A percentile compares a stretch with the other conserved stretches of the same genome.
These are phyloP conservation scores for Bretschneidera sinensis DNA, from an alignment of 345 rosid genomes.

Conservation along the genomic window DNA sequence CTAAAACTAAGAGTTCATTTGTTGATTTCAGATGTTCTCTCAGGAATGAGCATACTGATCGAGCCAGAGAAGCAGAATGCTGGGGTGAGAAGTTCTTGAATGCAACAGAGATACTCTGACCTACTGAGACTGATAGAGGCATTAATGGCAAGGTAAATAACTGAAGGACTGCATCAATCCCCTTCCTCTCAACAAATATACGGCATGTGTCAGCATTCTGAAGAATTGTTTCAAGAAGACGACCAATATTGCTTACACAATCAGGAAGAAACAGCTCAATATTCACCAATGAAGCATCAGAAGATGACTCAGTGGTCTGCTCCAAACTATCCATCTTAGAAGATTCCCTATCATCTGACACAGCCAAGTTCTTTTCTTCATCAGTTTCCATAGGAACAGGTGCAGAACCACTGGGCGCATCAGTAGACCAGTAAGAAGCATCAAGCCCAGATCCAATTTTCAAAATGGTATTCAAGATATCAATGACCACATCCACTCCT, in stretches of 20 bases:
- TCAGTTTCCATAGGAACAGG: constrained; percentile 94
- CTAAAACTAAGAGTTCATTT: constrained; percentile 45
- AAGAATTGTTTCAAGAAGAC: constrained; percentile 89
- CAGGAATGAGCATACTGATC: constrained; percentile 72
- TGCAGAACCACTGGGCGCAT: constrained; percentile 35
- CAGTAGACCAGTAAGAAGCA: constrained; percentile 37
- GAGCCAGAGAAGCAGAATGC: constrained; percentile 79
- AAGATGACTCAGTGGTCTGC: constrained; percentile 43
- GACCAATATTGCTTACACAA: constrained; percentile 72
- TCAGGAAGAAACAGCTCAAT: constrained; percentile 76
- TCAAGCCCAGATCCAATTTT: constrained; percentile 67
- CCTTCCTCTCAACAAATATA: constrained; percentile 90
- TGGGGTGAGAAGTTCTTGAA: constrained; percentile 93
- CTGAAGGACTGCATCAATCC: constrained; percentile 78
- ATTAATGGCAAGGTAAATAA: constrained; percentile 70
- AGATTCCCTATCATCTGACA: constrained; percentile 37
- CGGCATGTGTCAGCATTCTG: constrained; percentile 95
- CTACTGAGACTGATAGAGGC: constrained; percentile 75
- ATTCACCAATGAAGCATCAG: constrained; percentile 48
- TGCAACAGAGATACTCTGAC: constrained; percentile 78
- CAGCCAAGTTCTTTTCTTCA: constrained; percentile 44
- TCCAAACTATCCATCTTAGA: constrained; percentile 45
- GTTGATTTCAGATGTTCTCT: constrained; percentile 67
- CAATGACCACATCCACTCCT: constrained; percentile 92
- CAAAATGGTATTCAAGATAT: constrained; percentile 57